Percentiles rank a stretch among this genome's conserved stretches.
These are phyloP conservation scores for Micractinium conductrix DNA, from an alignment of 139 green algal species.

Conservation along the genomic window DNA sequence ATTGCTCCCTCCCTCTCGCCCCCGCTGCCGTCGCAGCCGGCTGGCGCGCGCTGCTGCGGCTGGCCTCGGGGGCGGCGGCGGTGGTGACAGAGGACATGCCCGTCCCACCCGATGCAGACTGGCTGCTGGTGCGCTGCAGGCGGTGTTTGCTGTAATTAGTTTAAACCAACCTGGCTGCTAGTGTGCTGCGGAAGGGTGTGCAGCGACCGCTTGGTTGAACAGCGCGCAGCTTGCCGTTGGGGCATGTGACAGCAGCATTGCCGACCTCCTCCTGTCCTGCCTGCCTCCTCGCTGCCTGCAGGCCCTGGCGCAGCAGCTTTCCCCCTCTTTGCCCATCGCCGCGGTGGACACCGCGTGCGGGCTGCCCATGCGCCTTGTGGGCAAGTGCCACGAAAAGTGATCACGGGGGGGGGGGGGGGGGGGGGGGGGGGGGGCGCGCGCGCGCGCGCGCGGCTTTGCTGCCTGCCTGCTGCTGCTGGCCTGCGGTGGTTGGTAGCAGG, in stretches of 20 bases:
- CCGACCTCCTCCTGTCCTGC: neutral
- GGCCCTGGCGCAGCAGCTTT: constrained; percentile 1
- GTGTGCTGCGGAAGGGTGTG: too few relatives aligned
- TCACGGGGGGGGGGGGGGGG: neutral
- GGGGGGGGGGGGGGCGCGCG: too few relatives aligned
- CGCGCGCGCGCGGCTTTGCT: too few relatives aligned
- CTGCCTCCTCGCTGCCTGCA: neutral
- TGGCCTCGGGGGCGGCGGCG: constrained; percentile 8
- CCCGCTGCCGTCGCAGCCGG: constrained; percentile 15
- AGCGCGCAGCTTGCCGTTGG: too few relatives aligned
- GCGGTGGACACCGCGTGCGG: constrained; percentile 22
- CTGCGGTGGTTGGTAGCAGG: too few relatives aligned
- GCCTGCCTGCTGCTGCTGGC: too few relatives aligned
- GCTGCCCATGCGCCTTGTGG: constrained; percentile 32
- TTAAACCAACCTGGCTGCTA: too few relatives aligned
- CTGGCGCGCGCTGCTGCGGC: constrained; percentile 14
- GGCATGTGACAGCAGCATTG: neutral
- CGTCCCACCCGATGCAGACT: constrained; percentile 4
- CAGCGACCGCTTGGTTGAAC: too few relatives aligned
- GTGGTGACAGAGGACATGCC: constrained; percentile 27
- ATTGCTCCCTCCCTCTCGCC: too few relatives aligned
- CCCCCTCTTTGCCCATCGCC: neutral
- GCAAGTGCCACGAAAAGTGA: constrained; percentile 30
- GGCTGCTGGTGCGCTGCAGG: constrained; percentile 11
- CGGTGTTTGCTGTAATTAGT: neutral